phyloP scores from a whole-genome alignment of 164 flowering plant genomes.

The Piper longum region DNA sequence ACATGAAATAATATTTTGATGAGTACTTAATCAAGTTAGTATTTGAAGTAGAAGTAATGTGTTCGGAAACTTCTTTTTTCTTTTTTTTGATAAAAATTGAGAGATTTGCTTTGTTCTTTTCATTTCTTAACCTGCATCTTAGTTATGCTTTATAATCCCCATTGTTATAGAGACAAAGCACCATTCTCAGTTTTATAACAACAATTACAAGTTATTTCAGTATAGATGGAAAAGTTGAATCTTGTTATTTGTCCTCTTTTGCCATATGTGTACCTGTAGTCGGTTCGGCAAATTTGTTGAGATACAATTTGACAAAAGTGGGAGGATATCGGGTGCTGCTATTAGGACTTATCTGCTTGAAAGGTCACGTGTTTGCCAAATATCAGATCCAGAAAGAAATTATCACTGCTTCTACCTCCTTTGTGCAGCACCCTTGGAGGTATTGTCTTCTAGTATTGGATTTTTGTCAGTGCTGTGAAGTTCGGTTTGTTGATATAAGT shows the following conservation, averaged over 20 bases:
- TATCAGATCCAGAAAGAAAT: slow-evolving; percentile 75
- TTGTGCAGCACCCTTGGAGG: slow-evolving; percentile 82
- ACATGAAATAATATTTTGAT: too few relatives aligned
- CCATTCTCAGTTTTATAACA: too few relatives aligned
- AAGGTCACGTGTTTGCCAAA: slow-evolving; percentile 79
- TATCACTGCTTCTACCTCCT: slow-evolving; percentile 82
- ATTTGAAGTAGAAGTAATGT: too few relatives aligned
- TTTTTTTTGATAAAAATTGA: too few relatives aligned
- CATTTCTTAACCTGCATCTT: too few relatives aligned
- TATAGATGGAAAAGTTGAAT: slow-evolving; percentile 1
- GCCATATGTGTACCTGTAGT: slow-evolving; percentile 20
- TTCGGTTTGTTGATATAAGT: not conserved
- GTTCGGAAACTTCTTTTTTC: too few relatives aligned
- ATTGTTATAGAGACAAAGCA: too few relatives aligned
- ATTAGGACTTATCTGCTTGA: slow-evolving; percentile 66
- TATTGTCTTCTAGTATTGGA: slow-evolving; percentile 9
- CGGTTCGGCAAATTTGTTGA: slow-evolving; percentile 87
- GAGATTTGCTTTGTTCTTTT: too few relatives aligned
- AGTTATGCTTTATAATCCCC: too few relatives aligned
- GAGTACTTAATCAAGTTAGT: too few relatives aligned
- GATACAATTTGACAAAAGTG: slow-evolving; percentile 70
- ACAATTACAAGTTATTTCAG: too few relatives aligned
- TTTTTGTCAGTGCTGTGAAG: too few relatives aligned
- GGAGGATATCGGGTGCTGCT: slow-evolving; percentile 81
- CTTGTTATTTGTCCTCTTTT: slow-evolving; percentile 1